A percentile compares a stretch with the other conserved stretches of the same genome.
These are phyloP conservation scores for Backusella parvicylindrica DNA, from an alignment of 192 early-diverging fungal species.

Conservation along the genomic window DNA sequence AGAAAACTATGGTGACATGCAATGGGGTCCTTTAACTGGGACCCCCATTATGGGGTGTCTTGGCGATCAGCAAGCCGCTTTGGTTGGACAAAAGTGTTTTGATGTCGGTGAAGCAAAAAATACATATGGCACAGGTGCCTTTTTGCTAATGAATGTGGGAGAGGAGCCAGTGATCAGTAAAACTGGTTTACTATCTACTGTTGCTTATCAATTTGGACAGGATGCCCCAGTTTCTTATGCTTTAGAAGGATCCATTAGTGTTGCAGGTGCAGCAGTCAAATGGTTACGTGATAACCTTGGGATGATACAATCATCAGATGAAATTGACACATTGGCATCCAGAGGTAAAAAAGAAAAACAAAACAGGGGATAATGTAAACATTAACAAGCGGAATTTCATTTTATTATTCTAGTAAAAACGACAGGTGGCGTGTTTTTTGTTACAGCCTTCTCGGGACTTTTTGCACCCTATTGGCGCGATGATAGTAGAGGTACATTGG, in stretches of 20 bases:
- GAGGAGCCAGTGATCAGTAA: constrained; percentile 65
- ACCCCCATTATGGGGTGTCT: constrained; percentile 82
- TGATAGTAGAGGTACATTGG: constrained; percentile 84
- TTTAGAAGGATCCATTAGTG: constrained; percentile 91
- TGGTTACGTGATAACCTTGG: constrained; percentile 89
- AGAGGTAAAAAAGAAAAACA: constrained; percentile 9
- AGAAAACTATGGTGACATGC: constrained; percentile 70
- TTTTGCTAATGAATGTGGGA: constrained; percentile 94
- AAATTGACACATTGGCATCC: constrained; percentile 73
- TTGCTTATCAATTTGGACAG: constrained; percentile 83
- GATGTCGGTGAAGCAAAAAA: constrained; percentile 86
- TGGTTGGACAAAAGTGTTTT: constrained; percentile 93
- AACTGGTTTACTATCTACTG: constrained; percentile 86
- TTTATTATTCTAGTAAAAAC: constrained; percentile 42
- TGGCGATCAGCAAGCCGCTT: constrained; percentile 94
- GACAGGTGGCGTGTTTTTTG: constrained; percentile 93
- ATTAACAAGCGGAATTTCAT: constrained; percentile 64
- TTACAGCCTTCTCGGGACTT: constrained; percentile 91
- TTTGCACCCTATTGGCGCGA: constrained; percentile 97
- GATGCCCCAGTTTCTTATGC: constrained; percentile 67
- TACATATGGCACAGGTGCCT: constrained; percentile 97
- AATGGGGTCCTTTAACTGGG: constrained; percentile 61
- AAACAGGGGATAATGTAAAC: constrained; percentile 37
- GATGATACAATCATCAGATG: constrained; percentile 67
- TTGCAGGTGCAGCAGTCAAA: constrained; percentile 88